phyloP scores from a whole-genome alignment of 805 yeast genomes.

The Suhomyces xylopsoci region DNA sequence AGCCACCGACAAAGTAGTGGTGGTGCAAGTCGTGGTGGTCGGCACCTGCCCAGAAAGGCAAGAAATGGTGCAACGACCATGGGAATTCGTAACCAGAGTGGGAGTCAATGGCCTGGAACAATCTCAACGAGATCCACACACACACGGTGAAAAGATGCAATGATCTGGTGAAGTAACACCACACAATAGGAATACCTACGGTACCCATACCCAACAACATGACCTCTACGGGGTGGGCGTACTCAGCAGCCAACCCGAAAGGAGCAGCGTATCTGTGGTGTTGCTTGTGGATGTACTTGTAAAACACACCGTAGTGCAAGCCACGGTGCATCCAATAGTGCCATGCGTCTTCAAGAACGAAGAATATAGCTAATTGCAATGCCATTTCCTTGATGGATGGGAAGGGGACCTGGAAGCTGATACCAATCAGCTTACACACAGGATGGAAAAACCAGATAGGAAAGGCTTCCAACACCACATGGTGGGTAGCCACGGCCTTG shows the following conservation, averaged over 20 bases:
- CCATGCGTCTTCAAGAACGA: slow-evolving; percentile 90
- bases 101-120: slow-evolving; percentile 95
- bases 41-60: slow-evolving; percentile 98
- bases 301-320: slow-evolving; percentile 83
- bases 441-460: slow-evolving; percentile 99
- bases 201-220: slow-evolving; percentile 91
- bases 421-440: slow-evolving; percentile 76
- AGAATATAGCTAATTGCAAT: slow-evolving; percentile 71
- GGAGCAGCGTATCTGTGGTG: slow-evolving; percentile 99
- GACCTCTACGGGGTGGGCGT: slow-evolving; percentile 95
- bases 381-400: slow-evolving; percentile 61
- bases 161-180: slow-evolving; percentile 70
- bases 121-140: slow-evolving; percentile 81
- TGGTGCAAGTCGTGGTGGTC: slow-evolving; percentile 98
- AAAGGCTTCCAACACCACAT: slow-evolving; percentile 88
- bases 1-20: slow-evolving; percentile 92
- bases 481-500: slow-evolving; percentile 78
- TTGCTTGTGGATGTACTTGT: slow-evolving; percentile 92
- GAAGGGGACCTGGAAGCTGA: slow-evolving; percentile 79
- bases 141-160: slow-evolving; percentile 89
- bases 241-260: slow-evolving; percentile 94
- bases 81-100: slow-evolving; percentile 99
- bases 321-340: slow-evolving; percentile 94
- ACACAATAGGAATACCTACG: slow-evolving; percentile 88
- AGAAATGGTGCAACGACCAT: slow-evolving; percentile 85